These are phyloP conservation scores for Sporothrix pallida DNA, from an alignment of 2,329 filamentous ascomycete species.

Conservation along the genomic window DNA sequence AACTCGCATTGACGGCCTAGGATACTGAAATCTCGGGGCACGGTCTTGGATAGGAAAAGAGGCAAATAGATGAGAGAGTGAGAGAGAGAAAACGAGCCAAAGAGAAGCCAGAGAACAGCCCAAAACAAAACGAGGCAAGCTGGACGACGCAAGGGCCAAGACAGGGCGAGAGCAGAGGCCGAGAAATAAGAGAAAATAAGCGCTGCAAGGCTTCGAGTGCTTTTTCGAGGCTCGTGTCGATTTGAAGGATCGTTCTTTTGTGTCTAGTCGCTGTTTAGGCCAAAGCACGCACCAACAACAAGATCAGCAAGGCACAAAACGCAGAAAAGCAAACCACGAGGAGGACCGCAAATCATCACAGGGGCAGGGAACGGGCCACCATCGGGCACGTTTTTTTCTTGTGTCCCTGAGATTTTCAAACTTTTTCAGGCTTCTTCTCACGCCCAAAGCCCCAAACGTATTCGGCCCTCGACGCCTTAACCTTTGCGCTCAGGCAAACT, in stretches of 20 bases:
- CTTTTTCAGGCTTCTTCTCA: background rate
- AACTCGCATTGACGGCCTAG: slow-evolving; percentile 11
- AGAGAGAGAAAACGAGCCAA: background rate
- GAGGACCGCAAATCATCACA: background rate
- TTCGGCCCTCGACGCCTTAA: background rate
- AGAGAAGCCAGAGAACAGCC: too few species aligned
- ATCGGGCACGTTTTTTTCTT: background rate
- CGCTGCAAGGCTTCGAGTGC: background rate
- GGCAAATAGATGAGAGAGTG: background rate
- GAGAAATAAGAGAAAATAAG: too few species aligned
- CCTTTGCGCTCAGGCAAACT: slow-evolving; percentile 2
- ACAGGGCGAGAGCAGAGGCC: too few species aligned
- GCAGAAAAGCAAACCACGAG: slow-evolving; percentile 17
- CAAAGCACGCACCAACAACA: slow-evolving; percentile 11
- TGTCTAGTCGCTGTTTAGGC: background rate
- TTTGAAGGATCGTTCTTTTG: background rate
- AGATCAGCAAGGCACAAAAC: background rate
- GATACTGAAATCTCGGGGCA: background rate
- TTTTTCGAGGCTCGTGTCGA: background rate
- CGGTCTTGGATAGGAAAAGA: slow-evolving; percentile 11
- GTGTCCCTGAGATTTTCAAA: background rate
- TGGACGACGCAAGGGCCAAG: too few species aligned
- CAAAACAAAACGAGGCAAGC: too few species aligned
- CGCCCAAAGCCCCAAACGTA: background rate
- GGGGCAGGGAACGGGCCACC: background rate